A percentile compares a stretch with the other conserved stretches of the same genome.
These are phyloP conservation scores for Durotheca rogersii DNA, from an alignment of 495 filamentous ascomycete genomes.

Conservation along the genomic window DNA sequence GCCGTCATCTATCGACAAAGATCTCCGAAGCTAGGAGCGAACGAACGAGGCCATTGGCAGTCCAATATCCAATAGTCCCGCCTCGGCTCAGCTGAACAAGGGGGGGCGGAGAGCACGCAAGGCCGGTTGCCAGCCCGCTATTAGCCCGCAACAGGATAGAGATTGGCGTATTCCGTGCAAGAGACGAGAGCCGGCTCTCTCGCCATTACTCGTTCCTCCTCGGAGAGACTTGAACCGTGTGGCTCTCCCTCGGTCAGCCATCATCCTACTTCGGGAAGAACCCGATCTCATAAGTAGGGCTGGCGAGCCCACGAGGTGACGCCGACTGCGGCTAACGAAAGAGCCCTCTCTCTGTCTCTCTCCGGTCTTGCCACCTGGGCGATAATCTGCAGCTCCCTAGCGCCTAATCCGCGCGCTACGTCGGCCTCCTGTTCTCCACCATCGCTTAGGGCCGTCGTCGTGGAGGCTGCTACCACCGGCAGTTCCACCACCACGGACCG, in stretches of 20 bases:
- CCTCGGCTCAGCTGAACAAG: slow-evolving; percentile 26
- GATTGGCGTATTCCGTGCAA: too few relatives aligned
- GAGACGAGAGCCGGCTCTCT: too few relatives aligned
- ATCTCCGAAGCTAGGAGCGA: slow-evolving; percentile 11
- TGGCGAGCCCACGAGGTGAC: too few relatives aligned
- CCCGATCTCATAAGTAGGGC: neutral
- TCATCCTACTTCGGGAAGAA: neutral
- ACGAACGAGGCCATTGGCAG: slow-evolving; percentile 14
- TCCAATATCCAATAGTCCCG: slow-evolving; percentile 25
- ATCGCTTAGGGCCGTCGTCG: too few relatives aligned
- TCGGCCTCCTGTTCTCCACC: too few relatives aligned
- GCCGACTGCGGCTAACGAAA: neutral
- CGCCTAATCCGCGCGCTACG: too few relatives aligned
- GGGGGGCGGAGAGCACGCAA: slow-evolving; percentile 10
- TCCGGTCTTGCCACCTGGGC: neutral
- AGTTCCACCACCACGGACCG: too few relatives aligned
- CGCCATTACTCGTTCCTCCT: neutral
- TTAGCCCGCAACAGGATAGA: too few relatives aligned
- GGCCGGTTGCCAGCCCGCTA: slow-evolving; percentile 7
- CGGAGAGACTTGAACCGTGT: neutral
- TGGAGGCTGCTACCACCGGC: too few relatives aligned
- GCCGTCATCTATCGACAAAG: slow-evolving; percentile 11
- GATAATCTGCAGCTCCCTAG: neutral
- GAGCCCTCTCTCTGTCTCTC: neutral
- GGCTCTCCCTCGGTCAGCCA: neutral